These are phyloP conservation scores for Aspergillus nomiae DNA, from an alignment of 2,329 filamentous ascomycete genomes.

Conservation along the genomic window DNA sequence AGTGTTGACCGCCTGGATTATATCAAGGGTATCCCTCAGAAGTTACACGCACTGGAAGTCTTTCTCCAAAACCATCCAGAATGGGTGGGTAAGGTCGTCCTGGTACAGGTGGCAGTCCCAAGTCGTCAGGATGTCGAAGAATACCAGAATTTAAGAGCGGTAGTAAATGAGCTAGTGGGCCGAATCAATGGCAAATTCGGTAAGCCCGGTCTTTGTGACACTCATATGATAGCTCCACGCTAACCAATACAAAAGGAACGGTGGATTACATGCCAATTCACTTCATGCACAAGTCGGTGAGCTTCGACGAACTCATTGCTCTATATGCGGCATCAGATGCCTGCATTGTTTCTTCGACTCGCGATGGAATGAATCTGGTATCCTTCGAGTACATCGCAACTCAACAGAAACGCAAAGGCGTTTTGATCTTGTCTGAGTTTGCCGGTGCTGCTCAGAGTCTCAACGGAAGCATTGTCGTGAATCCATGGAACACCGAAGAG, in stretches of 20 bases:
- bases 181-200: constrained; percentile 93
- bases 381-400: constrained; percentile 96
- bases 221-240: constrained; percentile 1
- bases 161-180: constrained; percentile 92
- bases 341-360: constrained; percentile 83
- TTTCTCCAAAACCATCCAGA: constrained; percentile 94
- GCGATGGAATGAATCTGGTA: constrained; percentile 95
- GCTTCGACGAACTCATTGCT: constrained; percentile 87
- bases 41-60: constrained; percentile 89
- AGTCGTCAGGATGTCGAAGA: constrained; percentile 92
- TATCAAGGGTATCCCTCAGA: constrained; percentile 96
- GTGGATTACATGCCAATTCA: constrained; percentile 98
- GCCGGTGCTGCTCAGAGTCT: constrained; percentile 89
- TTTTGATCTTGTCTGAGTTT: constrained; percentile 92
- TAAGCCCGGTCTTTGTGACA: constrained; percentile 29
- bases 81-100: constrained; percentile 92
- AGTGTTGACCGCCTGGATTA: constrained; percentile 94
- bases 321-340: constrained; percentile 88
- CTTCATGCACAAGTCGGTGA: constrained; percentile 92
- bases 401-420: constrained; percentile 81
- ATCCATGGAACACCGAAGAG: constrained; percentile 96
- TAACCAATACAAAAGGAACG: constrained; percentile 56
- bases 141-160: constrained; percentile 89
- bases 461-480: constrained; percentile 87
- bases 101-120: constrained; percentile 91